Conservation (phyloP, 1,284 basidiomycete species). For the Rhodotorula sp. region DNA sequence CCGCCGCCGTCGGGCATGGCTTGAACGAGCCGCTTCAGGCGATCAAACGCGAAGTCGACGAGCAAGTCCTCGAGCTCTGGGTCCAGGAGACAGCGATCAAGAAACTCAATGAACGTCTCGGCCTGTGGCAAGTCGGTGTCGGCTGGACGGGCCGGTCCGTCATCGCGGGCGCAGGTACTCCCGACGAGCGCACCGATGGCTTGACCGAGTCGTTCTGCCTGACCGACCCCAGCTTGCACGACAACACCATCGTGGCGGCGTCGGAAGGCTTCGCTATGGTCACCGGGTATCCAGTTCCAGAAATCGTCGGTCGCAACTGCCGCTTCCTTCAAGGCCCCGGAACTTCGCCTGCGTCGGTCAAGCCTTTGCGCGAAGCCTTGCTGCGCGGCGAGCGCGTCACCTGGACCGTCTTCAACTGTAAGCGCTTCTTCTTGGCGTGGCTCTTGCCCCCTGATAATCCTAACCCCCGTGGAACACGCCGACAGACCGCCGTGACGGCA, state of each 20-base stretch:
- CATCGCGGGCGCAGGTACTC: background rate
- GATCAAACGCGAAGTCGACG: conserved; percentile 33
- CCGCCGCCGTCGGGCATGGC: background rate
- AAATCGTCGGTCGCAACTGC: conserved; percentile 45
- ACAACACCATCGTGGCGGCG: conserved; percentile 45
- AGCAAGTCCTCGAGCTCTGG: conserved; percentile 39
- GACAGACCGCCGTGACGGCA: conserved; percentile 21
- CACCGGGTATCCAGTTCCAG: conserved; percentile 41
- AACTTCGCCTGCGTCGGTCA: conserved; percentile 14
- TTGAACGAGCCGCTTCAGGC: conserved; percentile 25
- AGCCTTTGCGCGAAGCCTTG: conserved; percentile 21
- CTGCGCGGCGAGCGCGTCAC: conserved; percentile 17
- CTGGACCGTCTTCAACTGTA: conserved; percentile 30
- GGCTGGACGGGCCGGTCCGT: conserved; percentile 12
- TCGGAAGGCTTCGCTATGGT: conserved; percentile 40
- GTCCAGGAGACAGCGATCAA: conserved; percentile 39
- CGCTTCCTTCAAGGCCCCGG: conserved; percentile 33
- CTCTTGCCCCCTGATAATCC: background rate
- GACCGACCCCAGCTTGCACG: conserved; percentile 29
- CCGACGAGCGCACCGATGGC: conserved; percentile 4
- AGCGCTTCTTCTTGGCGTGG: background rate
- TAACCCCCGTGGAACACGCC: background rate
- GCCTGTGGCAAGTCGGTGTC: conserved; percentile 24
- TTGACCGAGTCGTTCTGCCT: conserved; percentile 40
- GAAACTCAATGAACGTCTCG: conserved; percentile 36